Percentiles rank a stretch among this genome's conserved stretches.
Conservation (phyloP, 2,329 filamentous ascomycete species). For the Mycosphaerella sp. region DNA sequence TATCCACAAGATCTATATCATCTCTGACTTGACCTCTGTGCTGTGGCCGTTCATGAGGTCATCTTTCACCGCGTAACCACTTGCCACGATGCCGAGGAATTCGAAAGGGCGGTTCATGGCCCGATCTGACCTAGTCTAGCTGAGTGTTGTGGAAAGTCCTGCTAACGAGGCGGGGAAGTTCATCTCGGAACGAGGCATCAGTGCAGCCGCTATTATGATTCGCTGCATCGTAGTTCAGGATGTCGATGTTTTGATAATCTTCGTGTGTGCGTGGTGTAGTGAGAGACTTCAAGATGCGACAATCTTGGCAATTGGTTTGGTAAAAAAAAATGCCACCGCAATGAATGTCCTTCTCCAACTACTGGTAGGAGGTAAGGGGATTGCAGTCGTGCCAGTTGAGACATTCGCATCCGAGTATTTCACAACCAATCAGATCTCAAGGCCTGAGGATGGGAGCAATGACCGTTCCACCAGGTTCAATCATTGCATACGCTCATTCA, state of each 20-base stretch:
- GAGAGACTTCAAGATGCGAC: too few species aligned
- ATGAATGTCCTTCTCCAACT: too few species aligned
- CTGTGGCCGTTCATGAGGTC: conserved; percentile 5
- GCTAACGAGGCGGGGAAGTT: not conserved
- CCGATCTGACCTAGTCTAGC: not conserved
- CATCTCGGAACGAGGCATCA: not conserved
- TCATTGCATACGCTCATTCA: too few species aligned
- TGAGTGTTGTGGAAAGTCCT: conserved; percentile 1
- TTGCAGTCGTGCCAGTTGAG: too few species aligned
- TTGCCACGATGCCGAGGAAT: conserved; percentile 1
- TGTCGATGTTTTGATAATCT: not conserved
- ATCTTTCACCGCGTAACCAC: not conserved
- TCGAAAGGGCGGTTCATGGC: not conserved
- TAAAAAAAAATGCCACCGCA: too few species aligned
- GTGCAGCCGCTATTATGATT: not conserved
- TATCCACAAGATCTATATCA: not conserved
- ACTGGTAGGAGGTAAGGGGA: too few species aligned
- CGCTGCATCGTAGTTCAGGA: conserved; percentile 1
- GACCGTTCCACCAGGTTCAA: too few species aligned
- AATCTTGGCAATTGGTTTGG: too few species aligned
- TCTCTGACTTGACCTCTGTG: conserved; percentile 1
- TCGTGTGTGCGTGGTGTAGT: too few species aligned
- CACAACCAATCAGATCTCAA: too few species aligned
- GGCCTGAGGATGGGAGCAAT: too few species aligned
- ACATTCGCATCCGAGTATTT: too few species aligned